phyloP scores from a whole-genome alignment of 371 early-diverging fungal species.

The Catenaria anguillulae region DNA sequence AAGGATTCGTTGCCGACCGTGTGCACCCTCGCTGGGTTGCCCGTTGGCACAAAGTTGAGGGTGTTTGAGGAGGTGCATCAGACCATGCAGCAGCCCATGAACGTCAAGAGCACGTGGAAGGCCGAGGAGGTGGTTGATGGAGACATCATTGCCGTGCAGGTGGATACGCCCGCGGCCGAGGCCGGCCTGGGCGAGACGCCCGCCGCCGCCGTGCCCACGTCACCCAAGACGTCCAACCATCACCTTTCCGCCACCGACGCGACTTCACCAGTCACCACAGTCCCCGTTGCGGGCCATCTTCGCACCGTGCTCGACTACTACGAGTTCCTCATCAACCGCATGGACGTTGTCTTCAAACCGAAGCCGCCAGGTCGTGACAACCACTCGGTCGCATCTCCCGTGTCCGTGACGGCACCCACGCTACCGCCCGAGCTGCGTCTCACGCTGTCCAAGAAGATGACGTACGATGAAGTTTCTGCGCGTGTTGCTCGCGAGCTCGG shows the following conservation, averaged over 20 bases:
- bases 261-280: no score
- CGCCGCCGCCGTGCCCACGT: no score
- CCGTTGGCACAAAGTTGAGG: neutral
- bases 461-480: slow-evolving; percentile 42
- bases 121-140: slow-evolving; percentile 20
- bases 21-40: neutral
- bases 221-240: no score
- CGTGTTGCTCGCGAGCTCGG: slow-evolving; percentile 38
- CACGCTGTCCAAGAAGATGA: slow-evolving; percentile 42
- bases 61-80: neutral
- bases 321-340: slow-evolving; percentile 49
- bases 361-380: slow-evolving; percentile 13
- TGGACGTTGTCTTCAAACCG: slow-evolving; percentile 52
- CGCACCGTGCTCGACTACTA: slow-evolving; percentile 48
- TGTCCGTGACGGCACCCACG: neutral
- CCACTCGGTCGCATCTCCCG: neutral
- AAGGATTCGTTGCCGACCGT: neutral
- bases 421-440: slow-evolving; percentile 12
- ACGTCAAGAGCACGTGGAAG: slow-evolving; percentile 40
- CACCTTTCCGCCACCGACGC: no score
- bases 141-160: neutral
- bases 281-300: neutral
- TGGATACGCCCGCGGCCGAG: neutral
- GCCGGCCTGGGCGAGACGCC: no score
- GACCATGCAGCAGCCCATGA: slow-evolving; percentile 20